Conservation (phyloP, 163 green algal species). For the Scenedesmus sp. region DNA sequence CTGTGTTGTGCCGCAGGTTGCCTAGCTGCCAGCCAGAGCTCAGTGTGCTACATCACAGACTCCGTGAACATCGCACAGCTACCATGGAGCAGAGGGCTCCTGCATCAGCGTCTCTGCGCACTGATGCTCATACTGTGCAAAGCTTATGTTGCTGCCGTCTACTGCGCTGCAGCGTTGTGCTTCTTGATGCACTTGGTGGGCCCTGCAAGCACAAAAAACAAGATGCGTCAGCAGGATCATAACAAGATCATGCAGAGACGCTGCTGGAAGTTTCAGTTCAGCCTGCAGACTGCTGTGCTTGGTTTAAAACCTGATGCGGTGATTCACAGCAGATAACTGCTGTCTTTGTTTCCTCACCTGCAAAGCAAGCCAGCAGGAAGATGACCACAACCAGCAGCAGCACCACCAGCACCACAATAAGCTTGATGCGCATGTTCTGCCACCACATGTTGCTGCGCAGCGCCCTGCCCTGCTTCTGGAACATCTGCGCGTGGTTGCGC, state of each 20-base stretch:
- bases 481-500: slow-evolving; percentile 66
- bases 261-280: neutral
- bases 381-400: slow-evolving; percentile 83
- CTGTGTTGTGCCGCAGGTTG: no score
- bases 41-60: no score
- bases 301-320: no score
- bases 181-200: slow-evolving; percentile 36
- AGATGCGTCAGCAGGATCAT: neutral
- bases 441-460: slow-evolving; percentile 95
- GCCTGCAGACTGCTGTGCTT: neutral
- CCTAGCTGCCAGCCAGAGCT: no score
- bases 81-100: neutral
- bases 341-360: slow-evolving; percentile 15
- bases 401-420: slow-evolving; percentile 78
- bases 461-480: slow-evolving; percentile 71
- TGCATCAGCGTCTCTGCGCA: neutral
- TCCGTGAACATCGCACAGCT: neutral
- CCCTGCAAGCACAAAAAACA: neutral
- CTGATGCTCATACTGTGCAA: neutral
- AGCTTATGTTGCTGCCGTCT: neutral
- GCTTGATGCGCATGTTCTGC: slow-evolving; percentile 95
- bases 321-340: neutral
- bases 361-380: slow-evolving; percentile 89
- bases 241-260: neutral
- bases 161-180: neutral